Evolutionary conservation across 225 moss, liverwort and hornwort species (phyloP), one percentile per base, ranked within the genome.

Genomic region (Antitrichia curtipendula): DNA sequence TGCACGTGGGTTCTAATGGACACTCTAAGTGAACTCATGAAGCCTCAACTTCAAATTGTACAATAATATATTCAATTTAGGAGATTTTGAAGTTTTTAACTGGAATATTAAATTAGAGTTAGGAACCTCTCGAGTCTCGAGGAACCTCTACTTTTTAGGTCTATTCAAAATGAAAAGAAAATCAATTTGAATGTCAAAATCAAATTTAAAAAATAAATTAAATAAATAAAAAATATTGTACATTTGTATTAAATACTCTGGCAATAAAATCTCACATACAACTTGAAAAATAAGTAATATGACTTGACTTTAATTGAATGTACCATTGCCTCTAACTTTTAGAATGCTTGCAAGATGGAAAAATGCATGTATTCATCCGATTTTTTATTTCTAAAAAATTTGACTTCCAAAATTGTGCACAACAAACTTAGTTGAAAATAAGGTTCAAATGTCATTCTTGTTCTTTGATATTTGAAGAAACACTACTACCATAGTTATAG

Each of bases 371-470:
- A 27, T 16, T 45, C 16, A 45, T 45, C 10, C 0, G 45, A 45
- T 72, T 72, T 41, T 45, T 16, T 28, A 72, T 72, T 72, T 72
- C 16, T 5, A 16, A 72, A 45, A 72, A 16, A 9, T 28, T 72
- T 0, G 0, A 43, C 17, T 43, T 72, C 3, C 2, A 2, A 72
- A 72, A 28, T 1, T 16, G 1, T 0, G 2, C 4, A 28, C 0
- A 28, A 3, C 6, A 2, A 28, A 43, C 3, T 28, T 28, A 3
- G 27, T 7, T 9, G 9, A 71, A 25, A 43, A 43, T 27, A 41
- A 16, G 3, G 3, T 25, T 71, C 15, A 45, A 43, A 16, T 8
- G 2, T n/a, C n/a, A 71, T 71, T 45, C 1, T 71, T 27, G 6
- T 71, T 43, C 8, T 43, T 28, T 43, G 9, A 43, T 16, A 43